phyloP scores from a whole-genome alignment of 805 yeast genomes.

The Aciculoconidium aculeatum region DNA sequence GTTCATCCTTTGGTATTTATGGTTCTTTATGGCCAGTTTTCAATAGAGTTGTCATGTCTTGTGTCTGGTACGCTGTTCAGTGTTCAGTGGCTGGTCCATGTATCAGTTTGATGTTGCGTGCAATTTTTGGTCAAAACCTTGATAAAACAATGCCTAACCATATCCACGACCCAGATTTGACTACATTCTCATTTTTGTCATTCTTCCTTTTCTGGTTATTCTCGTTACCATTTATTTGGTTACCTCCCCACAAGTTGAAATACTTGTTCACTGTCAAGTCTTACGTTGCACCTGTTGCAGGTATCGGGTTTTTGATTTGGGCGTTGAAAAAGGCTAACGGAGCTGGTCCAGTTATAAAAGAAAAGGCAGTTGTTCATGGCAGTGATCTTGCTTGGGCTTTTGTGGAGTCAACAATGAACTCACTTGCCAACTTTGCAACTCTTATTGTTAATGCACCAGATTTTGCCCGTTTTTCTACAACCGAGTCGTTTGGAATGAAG shows the following conservation, averaged over 20 bases:
- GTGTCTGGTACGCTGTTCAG: slow-evolving; percentile 86
- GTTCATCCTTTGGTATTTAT: slow-evolving; percentile 82
- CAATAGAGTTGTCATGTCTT: slow-evolving; percentile 83
- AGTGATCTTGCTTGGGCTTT: slow-evolving; percentile 78
- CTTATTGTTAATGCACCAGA: slow-evolving; percentile 85
- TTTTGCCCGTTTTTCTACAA: slow-evolving; percentile 74
- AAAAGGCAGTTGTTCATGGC: slow-evolving; percentile 45
- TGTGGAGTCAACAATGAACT: slow-evolving; percentile 69
- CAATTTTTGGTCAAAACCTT: slow-evolving; percentile 64
- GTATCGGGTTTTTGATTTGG: slow-evolving; percentile 80
- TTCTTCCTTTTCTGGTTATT: slow-evolving; percentile 80
- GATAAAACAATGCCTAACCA: slow-evolving; percentile 59
- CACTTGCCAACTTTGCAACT: slow-evolving; percentile 85
- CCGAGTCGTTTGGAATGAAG: slow-evolving; percentile 33
- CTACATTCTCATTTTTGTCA: slow-evolving; percentile 66
- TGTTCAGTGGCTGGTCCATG: slow-evolving; percentile 82
- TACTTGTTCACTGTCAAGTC: slow-evolving; percentile 84
- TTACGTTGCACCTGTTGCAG: slow-evolving; percentile 73
- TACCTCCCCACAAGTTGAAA: slow-evolving; percentile 76
- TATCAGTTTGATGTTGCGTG: slow-evolving; percentile 64
- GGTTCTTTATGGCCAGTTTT: slow-evolving; percentile 86
- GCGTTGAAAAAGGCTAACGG: slow-evolving; percentile 76
- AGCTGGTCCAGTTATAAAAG: slow-evolving; percentile 64
- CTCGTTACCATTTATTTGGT: slow-evolving; percentile 74
- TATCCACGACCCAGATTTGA: slow-evolving; percentile 53